phyloP scores from a whole-genome alignment of 305 asterid genomes.

The Caryopteris hybrid region DNA sequence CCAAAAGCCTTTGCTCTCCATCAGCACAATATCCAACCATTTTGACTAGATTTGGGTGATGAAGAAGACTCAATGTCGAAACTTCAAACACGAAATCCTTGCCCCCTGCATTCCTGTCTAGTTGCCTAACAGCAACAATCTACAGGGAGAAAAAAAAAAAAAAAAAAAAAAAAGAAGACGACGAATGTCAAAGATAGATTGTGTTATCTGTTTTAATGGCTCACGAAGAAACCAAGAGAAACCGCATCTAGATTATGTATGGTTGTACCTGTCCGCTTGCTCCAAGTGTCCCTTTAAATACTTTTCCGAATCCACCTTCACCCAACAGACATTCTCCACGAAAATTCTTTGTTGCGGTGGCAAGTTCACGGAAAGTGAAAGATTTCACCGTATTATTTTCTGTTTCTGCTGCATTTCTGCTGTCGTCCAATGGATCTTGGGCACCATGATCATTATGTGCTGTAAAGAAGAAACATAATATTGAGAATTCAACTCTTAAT shows the following conservation, averaged over 20 bases:
- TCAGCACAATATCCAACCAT: conserved; percentile 91
- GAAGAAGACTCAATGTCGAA: conserved; percentile 51
- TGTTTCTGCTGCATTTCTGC: conserved; percentile 16
- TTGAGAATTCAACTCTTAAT: background rate
- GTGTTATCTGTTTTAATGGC: background rate
- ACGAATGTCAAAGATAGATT: background rate
- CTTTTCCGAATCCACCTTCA: conserved; percentile 85
- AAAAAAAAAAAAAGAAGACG: background rate
- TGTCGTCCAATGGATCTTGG: conserved; percentile 16
- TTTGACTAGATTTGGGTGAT: conserved; percentile 60
- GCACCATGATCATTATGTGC: conserved; percentile 13
- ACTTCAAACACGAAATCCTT: conserved; percentile 69
- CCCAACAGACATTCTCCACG: conserved; percentile 70
- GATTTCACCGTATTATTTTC: conserved; percentile 36
- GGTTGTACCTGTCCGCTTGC: conserved; percentile 58
- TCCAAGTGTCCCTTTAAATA: conserved; percentile 71
- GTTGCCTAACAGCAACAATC: conserved; percentile 80
- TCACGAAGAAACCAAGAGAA: background rate
- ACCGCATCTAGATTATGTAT: background rate
- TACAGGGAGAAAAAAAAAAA: conserved; percentile 6
- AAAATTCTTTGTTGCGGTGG: conserved; percentile 80
- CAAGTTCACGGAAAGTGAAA: conserved; percentile 89
- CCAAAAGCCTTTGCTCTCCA: conserved; percentile 92
- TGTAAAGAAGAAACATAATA: conserved; percentile 18
- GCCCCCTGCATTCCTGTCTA: conserved; percentile 69